phyloP scores from a whole-genome alignment of 2,329 filamentous ascomycete species.

The Stachybotrys chlorohalonatus region DNA sequence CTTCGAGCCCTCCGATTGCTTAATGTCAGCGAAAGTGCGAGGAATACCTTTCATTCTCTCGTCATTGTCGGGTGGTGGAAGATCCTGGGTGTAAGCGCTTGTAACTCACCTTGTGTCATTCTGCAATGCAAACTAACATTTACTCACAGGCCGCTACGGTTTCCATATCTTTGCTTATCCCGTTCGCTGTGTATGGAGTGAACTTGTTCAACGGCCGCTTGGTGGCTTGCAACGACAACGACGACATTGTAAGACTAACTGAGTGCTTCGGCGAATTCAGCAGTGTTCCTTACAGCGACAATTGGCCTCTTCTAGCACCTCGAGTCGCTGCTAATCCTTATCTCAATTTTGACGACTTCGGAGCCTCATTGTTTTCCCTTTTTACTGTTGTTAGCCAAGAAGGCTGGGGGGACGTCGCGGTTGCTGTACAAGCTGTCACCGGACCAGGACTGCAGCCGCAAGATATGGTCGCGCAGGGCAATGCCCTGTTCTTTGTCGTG shows the following conservation, averaged over 20 bases:
- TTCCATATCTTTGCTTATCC: slow-evolving; percentile 86
- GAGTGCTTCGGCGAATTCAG: slow-evolving; percentile 81
- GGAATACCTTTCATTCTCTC: slow-evolving; percentile 93
- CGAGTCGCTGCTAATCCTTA: slow-evolving; percentile 72
- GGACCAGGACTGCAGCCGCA: slow-evolving; percentile 66
- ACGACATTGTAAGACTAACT: slow-evolving; percentile 47
- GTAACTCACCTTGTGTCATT: not conserved
- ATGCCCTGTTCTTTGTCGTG: slow-evolving; percentile 87
- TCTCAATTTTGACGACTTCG: slow-evolving; percentile 92
- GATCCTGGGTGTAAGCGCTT: slow-evolving; percentile 63
- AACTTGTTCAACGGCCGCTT: slow-evolving; percentile 86
- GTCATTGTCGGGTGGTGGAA: slow-evolving; percentile 94
- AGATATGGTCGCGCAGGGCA: slow-evolving; percentile 62
- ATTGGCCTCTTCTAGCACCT: slow-evolving; percentile 78
- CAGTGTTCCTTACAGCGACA: slow-evolving; percentile 59
- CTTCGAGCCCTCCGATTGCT: slow-evolving; percentile 82
- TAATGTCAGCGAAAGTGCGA: slow-evolving; percentile 91
- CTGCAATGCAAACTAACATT: slow-evolving; percentile 7
- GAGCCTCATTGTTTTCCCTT: slow-evolving; percentile 86
- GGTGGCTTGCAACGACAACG: slow-evolving; percentile 60
- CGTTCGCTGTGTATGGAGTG: slow-evolving; percentile 91
- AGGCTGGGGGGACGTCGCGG: slow-evolving; percentile 94
- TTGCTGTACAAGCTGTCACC: slow-evolving; percentile 72
- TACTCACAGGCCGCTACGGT: slow-evolving; percentile 65
- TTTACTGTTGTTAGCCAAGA: slow-evolving; percentile 99